phyloP scores from a whole-genome alignment of 805 yeast species.

The Danielia oregonensis region DNA sequence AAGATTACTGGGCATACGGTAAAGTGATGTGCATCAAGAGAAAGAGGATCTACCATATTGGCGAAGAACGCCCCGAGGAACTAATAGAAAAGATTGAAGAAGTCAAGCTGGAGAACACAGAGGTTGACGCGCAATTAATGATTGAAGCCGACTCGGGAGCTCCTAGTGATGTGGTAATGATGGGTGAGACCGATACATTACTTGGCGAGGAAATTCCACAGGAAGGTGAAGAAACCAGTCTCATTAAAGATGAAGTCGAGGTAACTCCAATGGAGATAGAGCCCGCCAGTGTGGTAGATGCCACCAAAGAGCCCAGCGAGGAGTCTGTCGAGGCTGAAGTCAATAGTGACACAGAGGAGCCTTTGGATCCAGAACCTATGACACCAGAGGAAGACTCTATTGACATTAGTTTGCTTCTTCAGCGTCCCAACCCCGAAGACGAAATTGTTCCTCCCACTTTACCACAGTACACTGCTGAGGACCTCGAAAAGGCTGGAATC shows the following conservation, averaged over 20 bases:
- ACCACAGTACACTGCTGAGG: slow-evolving; percentile 28
- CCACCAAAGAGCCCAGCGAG: neutral
- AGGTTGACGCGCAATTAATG: neutral
- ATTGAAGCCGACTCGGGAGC: neutral
- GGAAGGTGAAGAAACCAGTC: neutral
- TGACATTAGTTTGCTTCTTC: slow-evolving; percentile 33
- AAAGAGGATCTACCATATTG: slow-evolving; percentile 33
- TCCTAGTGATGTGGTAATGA: too few species aligned
- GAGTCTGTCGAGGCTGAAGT: neutral
- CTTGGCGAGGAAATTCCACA: neutral
- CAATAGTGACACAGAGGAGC: neutral
- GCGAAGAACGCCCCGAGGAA: neutral
- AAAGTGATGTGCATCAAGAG: slow-evolving; percentile 57
- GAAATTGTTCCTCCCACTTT: slow-evolving; percentile 26
- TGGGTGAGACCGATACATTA: neutral
- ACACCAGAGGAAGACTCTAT: slow-evolving; percentile 21
- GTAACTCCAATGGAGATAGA: slow-evolving; percentile 1
- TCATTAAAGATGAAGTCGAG: neutral
- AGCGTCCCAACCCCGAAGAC: slow-evolving; percentile 24
- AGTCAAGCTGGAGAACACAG: neutral
- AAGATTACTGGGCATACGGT: slow-evolving; percentile 78
- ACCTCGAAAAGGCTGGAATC: slow-evolving; percentile 20
- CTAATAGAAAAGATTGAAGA: neutral
- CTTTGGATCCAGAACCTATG: too few species aligned
- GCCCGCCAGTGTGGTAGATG: neutral